These are phyloP conservation scores for Papiliotrema fonsecae DNA, from an alignment of 1,284 basidiomycete genomes.

Conservation along the genomic window DNA sequence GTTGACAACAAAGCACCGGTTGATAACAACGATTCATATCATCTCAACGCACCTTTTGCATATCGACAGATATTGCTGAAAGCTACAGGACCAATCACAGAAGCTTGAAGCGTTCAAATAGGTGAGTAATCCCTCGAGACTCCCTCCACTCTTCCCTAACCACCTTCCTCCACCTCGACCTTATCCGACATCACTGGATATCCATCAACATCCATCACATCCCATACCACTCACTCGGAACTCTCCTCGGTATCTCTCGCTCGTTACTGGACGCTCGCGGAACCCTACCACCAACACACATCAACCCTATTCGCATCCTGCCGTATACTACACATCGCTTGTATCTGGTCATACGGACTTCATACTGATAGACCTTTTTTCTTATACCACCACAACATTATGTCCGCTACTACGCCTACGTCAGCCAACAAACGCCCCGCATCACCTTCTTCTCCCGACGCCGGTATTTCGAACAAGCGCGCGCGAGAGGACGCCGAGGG, in stretches of 20 bases:
- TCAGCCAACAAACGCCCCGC: slow-evolving; percentile 30
- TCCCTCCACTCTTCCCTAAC: background rate
- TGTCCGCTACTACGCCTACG: slow-evolving; percentile 16
- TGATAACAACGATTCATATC: no score
- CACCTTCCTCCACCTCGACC: background rate
- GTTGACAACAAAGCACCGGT: background rate
- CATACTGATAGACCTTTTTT: no score
- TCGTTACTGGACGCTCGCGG: no score
- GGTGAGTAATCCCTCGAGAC: background rate
- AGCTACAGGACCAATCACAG: background rate
- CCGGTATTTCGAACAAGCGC: slow-evolving; percentile 21
- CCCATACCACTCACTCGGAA: background rate
- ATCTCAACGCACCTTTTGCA: no score
- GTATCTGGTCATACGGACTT: no score
- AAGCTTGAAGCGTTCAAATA: background rate
- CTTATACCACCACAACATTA: no score
- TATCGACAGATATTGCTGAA: background rate
- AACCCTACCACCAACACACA: background rate
- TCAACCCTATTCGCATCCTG: no score
- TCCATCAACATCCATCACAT: background rate
- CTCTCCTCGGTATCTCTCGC: no score
- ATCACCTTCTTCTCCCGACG: slow-evolving; percentile 25
- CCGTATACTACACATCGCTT: no score
- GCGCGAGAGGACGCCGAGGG: slow-evolving; percentile 18
- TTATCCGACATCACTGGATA: background rate